These are phyloP conservation scores for Cadophora sp. DNA, from an alignment of 2,329 filamentous ascomycete genomes.

Conservation along the genomic window DNA sequence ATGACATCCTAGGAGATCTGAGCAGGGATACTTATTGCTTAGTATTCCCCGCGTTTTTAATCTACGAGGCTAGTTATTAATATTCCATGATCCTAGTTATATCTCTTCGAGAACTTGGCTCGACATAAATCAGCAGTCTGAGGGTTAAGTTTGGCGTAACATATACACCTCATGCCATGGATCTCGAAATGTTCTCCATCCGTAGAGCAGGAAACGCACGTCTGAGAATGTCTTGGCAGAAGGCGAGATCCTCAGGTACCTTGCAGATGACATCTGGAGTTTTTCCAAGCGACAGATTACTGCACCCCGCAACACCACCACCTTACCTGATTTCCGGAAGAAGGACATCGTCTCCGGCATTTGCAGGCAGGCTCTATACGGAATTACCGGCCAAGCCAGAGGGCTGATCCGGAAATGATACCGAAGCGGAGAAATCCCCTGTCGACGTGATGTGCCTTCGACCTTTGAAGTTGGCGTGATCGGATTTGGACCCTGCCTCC, in stretches of 20 bases:
- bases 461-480: constrained; percentile 28
- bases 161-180: neutral
- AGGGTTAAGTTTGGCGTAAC: neutral
- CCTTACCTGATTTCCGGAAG: neutral
- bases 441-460: neutral
- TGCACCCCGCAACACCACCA: constrained; percentile 15
- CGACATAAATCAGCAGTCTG: neutral
- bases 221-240: neutral
- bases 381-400: constrained; percentile 16
- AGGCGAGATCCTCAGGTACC: constrained; percentile 10
- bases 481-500: constrained; percentile 18
- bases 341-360: constrained; percentile 1
- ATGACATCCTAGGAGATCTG: neutral
- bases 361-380: neutral
- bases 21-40: constrained; percentile 14
- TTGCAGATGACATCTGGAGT: constrained; percentile 2
- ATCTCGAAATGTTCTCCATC: neutral
- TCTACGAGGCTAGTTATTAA: constrained; percentile 11
- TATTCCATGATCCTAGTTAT: neutral
- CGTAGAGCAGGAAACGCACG: neutral
- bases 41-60: constrained; percentile 28
- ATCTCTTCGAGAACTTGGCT: constrained; percentile 5
- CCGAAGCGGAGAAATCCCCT: constrained; percentile 9
- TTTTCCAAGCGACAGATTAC: neutral
- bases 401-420: constrained; percentile 12